Conservation (phyloP, 371 early-diverging fungal species). For the Zopfochytrium polystomum region DNA sequence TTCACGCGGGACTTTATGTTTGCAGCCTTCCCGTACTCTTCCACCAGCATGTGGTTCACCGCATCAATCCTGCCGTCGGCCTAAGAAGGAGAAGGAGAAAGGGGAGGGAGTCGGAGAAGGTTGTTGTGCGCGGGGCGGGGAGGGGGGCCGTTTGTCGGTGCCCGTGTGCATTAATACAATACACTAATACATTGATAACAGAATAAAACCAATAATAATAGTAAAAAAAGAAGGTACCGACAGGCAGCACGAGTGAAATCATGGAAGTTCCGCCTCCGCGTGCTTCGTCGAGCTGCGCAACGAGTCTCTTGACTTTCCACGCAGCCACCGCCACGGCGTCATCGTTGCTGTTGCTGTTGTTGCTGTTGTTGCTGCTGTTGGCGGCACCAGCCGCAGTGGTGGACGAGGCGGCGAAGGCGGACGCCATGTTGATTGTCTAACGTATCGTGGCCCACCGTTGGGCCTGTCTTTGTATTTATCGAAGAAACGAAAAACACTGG, state of each 20-base stretch:
- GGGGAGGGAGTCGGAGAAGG: background rate
- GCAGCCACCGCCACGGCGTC: background rate
- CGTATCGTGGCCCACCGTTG: no score
- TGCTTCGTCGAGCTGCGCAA: conserved; percentile 90
- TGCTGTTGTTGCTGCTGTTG: background rate
- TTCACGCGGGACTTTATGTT: conserved; percentile 99
- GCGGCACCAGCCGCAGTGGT: background rate
- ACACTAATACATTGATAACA: background rate
- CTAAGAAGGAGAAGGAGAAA: conserved; percentile 6
- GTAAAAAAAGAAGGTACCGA: no score
- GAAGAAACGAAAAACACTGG: background rate
- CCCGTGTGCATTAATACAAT: background rate
- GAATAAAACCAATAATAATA: no score
- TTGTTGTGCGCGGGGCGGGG: background rate
- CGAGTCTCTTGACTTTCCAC: conserved; percentile 43
- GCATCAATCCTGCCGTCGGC: conserved; percentile 93
- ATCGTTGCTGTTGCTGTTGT: background rate
- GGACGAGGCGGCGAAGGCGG: background rate
- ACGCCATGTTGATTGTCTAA: background rate
- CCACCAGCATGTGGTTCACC: conserved; percentile 91
- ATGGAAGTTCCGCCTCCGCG: conserved; percentile 99
- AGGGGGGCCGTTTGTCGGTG: background rate
- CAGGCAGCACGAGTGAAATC: conserved; percentile 95
- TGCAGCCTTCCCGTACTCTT: conserved; percentile 99
- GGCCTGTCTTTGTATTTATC: background rate